Base-by-base conservation (phyloP, 192 early-diverging fungal genomes). In the Gamsiella multidivaricata region DNA sequence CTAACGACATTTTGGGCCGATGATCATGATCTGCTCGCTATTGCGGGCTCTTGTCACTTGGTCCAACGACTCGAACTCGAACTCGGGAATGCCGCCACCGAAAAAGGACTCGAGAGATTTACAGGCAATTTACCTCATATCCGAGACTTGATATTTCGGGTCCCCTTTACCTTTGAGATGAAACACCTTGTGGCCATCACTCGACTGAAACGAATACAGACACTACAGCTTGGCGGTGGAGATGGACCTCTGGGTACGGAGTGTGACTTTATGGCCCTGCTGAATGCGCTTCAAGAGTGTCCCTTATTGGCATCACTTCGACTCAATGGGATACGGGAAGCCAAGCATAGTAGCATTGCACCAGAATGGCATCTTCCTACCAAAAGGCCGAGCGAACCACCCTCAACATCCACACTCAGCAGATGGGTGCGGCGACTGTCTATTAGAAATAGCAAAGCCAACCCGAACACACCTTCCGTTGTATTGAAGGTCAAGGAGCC, bases 21-120 rank as follows among this genome's bases (percentile, higher is more conserved):
- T 10, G 56, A 65, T 3, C 3, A 33, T 5, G 62, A 74, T 22
- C 6, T 71, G 20, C 1, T 34, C 10, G 8, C 6, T 5, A 34
- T 71, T 20, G 59, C 69, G 3, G 54, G 61, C 5, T 26, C 41
- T 1, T 72, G 60, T 33, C 61, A 57, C 23, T 26, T 29, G 4
- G 61, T 62, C n/a, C 58, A 26, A 34, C n/a, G 26, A 51, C 45
- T 64, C 11, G 12, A 47, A 9, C 11, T 72, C 9, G 34, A 37
- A 20, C n/a, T 63, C 18, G 2, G 12, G 6, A n/a, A 2, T 2
- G 0, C 0, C 8, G 32, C 17, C 2, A 20, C 54, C 5, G 5
- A 8, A 18, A 31, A 2, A 2, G 37, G 25, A 2, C 18, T 72
- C 17, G 60, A 58, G 12, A 29, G 26, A 5, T 18, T 63, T 6